Evolutionary conservation across 345 rosid species (phyloP).

Genomic region (Hevea brasiliensis): DNA sequence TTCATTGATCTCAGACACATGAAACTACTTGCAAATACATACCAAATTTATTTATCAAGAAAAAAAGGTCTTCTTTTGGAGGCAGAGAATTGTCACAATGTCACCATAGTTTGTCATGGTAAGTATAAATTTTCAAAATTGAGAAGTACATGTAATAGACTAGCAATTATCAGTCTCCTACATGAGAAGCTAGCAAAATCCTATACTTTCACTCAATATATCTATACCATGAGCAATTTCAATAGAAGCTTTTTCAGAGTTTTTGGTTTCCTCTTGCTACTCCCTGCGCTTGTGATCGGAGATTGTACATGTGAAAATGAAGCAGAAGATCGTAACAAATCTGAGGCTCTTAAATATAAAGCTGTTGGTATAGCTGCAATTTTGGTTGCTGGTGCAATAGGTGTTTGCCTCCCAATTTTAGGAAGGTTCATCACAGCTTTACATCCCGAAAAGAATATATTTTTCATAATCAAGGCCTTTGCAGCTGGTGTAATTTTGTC

Average conservation of each 20-base stretch:
- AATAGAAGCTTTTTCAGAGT: neutral
- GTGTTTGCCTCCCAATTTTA: slow-evolving; percentile 49
- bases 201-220: no score
- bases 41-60: no score
- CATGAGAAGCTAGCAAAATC: no score
- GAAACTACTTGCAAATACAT: no score
- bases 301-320: slow-evolving; percentile 30
- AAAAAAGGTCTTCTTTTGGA: no score
- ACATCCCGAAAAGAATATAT: slow-evolving; percentile 39
- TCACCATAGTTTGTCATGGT: no score
- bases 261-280: neutral
- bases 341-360: slow-evolving; percentile 38
- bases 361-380: slow-evolving; percentile 45
- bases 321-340: neutral
- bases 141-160: no score
- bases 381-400: slow-evolving; percentile 47
- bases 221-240: neutral
- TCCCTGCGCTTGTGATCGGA: slow-evolving; percentile 16
- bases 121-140: no score
- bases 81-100: no score
- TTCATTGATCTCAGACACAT: no score
- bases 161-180: no score
- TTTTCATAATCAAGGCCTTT: slow-evolving; percentile 51
- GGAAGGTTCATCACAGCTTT: slow-evolving; percentile 39
- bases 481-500: slow-evolving; percentile 57